Evolutionary conservation across 23 red algal species (phyloP), one percentile per base, ranked within the genome.

Genomic region (Gracilaria vermiculophylla): DNA sequence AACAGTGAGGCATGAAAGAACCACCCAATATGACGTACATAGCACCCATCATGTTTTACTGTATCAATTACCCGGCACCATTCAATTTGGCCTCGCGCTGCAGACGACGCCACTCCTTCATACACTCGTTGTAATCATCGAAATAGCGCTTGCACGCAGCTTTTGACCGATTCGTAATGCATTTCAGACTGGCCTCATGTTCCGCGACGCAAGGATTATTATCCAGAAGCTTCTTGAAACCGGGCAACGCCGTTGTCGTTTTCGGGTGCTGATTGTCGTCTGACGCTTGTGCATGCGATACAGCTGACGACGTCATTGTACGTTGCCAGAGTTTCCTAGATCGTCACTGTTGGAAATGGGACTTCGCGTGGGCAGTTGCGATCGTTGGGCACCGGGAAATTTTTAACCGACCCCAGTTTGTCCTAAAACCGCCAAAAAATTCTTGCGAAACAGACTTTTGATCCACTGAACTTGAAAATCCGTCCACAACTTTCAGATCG

Each of bases 21-120:
- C n/a, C n/a, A n/a, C n/a, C n/a, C n/a, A n/a, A n/a, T n/a, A n/a
- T n/a, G n/a, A n/a, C n/a, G n/a, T n/a, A n/a, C n/a, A n/a, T n/a
- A n/a, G n/a, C n/a, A n/a, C n/a, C n/a, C n/a, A n/a, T n/a, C n/a
- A n/a, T n/a, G n/a, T n/a, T n/a, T n/a, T n/a, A n/a, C n/a, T n/a
- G n/a, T n/a, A n/a, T n/a, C n/a, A n/a, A n/a, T 64, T 31, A 64
- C 14, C 21, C 14, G 9, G 58, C 58, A 0, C 58, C 39, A 47
- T 28, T 73, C 23, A 73, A 14, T 25, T 73, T 73, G 28, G 67
- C 67, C 25, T 73, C 67, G 8, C 67, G 67, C 35, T 73, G 20
- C 67, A 45, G 8, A 23, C 67, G 67, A 73, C 67, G 67, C 67
- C 67, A 73, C 67, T 73, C 24, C 23, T 73, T 73, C 67, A 73